Evolutionary conservation across 1,139 yeast species (phyloP), one percentile per base, ranked within the genome.

Genomic region (Zygoascus hellenicus): DNA sequence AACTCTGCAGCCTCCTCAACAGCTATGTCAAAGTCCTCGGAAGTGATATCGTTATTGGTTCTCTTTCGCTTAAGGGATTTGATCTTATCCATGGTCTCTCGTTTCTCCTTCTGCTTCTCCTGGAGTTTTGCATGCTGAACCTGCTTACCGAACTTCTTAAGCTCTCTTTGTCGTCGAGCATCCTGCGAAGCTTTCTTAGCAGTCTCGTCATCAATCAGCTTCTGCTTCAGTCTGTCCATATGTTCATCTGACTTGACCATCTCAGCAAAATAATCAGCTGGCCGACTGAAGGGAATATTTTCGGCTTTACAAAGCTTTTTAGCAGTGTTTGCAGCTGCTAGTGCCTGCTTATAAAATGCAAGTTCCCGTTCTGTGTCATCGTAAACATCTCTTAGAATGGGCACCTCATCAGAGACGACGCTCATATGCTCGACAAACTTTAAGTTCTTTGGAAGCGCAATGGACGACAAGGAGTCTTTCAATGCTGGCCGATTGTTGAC

Each of bases 231-330:
- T 68, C 81, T 87, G 63, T 89, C 97, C 99, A 92, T 92, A 67
- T 92, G 99, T 66, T 89, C 97, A 66, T 92, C 99, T 51, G 90
- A 83, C 72, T 92, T 92, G 54, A 89, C 87, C 99, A 92, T 92
- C 69, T 92, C 99, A 9, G 99, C 99, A 70, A 92, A 92, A 67
- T 87, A 92, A 66, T 92, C 99, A 60, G 80, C 71, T 28, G 99
- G 99, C 66, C 99, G 80, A 35, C 95, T 76, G 66, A 92, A 92
- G 50, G 97, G 92, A 19, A 89, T 81, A 62, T 83, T 82, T 57
- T 82, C 74, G 64, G 78, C 79, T 44, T 72, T 61, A 45, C 90
- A 74, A 43, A 77, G 76, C 45, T 75, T 69, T 62, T 92, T 82
- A 33, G 88, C 96, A 59, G 76, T 77, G 50, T 76, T 70, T 32